Conservation (phyloP, 1,139 yeast genomes). For the Geotrichum reessii region DNA sequence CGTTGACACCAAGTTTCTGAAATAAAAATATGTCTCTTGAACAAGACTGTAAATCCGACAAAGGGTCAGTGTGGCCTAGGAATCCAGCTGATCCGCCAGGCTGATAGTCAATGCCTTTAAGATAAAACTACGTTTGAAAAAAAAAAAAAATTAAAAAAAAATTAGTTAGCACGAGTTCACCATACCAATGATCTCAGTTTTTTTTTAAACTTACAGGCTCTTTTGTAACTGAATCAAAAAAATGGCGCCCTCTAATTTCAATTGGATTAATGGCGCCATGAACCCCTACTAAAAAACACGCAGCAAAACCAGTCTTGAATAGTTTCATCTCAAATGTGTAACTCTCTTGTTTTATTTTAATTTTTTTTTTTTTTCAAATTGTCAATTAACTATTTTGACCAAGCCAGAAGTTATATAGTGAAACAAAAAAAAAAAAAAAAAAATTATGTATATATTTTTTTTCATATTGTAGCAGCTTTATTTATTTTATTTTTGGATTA, state of each 20-base stretch:
- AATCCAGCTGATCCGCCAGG: conserved; percentile 82
- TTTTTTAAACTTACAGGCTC: conserved; percentile 52
- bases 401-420: too few species aligned
- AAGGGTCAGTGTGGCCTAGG: conserved; percentile 42
- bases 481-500: neutral
- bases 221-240: conserved; percentile 68
- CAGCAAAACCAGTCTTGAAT: neutral
- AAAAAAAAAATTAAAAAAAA: conserved; percentile 16
- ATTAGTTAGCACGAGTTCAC: too few species aligned
- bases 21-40: conserved; percentile 69
- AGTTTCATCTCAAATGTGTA: too few species aligned
- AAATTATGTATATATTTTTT: too few species aligned
- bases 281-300: neutral
- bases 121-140: conserved; percentile 50
- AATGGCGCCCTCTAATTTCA: conserved; percentile 57
- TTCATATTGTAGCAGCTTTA: too few species aligned
- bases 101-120: conserved; percentile 80
- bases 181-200: neutral
- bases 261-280: conserved; percentile 32
- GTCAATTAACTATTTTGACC: too few species aligned
- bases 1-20: conserved; percentile 72
- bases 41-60: conserved; percentile 63
- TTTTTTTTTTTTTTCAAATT: too few species aligned
- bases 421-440: too few species aligned
- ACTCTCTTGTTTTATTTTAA: too few species aligned